Evolutionary conservation across 163 green algal genomes (phyloP).

Genomic region (Volvox carteri): DNA sequence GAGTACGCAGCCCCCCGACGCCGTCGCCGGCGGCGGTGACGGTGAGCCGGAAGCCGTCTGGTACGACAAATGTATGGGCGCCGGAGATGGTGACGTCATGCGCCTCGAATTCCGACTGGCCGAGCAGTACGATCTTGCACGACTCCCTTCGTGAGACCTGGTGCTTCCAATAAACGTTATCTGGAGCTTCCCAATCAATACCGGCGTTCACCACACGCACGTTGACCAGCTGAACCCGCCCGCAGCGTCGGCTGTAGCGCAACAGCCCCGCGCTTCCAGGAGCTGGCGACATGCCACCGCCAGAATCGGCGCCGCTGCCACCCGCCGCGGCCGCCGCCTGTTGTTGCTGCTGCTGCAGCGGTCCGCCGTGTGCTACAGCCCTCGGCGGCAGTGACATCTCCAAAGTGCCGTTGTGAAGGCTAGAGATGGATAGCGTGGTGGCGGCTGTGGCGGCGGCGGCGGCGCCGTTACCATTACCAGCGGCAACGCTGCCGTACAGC

Average conservation of each 20-base stretch:
- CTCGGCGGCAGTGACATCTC: constrained; percentile 12
- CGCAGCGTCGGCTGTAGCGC: constrained; percentile 78
- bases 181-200: constrained; percentile 83
- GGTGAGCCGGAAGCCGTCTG: constrained; percentile 71
- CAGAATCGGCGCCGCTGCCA: background rate
- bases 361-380: background rate
- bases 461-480: background rate
- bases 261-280: constrained; percentile 60
- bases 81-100: constrained; percentile 77
- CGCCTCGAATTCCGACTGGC: constrained; percentile 94
- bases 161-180: constrained; percentile 92
- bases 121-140: constrained; percentile 87
- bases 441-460: background rate
- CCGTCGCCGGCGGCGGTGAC: constrained; percentile 53
- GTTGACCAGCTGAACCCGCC: constrained; percentile 85
- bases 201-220: constrained; percentile 90
- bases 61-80: constrained; percentile 78
- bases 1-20: background rate
- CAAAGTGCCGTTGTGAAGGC: constrained; percentile 17
- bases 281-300: constrained; percentile 6
- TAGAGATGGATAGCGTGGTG: background rate
- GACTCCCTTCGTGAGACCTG: constrained; percentile 80
- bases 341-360: constrained; percentile 50
- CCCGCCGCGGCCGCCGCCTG: background rate
- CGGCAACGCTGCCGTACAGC: background rate